phyloP scores from a whole-genome alignment of 371 early-diverging fungal species.

The Mucor sp. region DNA sequence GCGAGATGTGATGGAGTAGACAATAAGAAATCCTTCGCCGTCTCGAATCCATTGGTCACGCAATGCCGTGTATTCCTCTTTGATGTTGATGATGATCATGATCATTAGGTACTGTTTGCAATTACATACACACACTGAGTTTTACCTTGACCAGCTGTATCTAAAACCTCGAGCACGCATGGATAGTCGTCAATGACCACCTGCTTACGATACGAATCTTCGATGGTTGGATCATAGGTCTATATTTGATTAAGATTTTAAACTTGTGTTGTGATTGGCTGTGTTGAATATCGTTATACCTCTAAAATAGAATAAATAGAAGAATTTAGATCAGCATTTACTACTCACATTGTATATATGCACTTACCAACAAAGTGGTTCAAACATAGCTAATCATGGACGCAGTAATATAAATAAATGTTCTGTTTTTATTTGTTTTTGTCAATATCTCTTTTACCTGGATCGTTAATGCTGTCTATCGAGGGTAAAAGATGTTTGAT shows the following conservation, averaged over 20 bases:
- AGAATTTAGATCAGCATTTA: background rate
- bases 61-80: constrained; percentile 35
- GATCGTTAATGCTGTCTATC: constrained; percentile 64
- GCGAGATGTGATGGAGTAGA: constrained; percentile 87
- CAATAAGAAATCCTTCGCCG: constrained; percentile 90
- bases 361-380: constrained; percentile 73
- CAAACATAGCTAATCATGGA: constrained; percentile 66
- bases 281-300: constrained; percentile 2
- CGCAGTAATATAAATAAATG: background rate
- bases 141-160: constrained; percentile 88
- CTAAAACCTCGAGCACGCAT: constrained; percentile 89
- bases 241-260: constrained; percentile 2
- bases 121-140: background rate
- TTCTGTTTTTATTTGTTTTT: constrained; percentile 23
- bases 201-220: constrained; percentile 91
- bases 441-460: constrained; percentile 35
- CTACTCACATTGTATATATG: background rate
- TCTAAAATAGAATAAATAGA: constrained; percentile 22
- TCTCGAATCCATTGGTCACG: constrained; percentile 72
- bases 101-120: constrained; percentile 33
- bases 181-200: constrained; percentile 89
- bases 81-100: constrained; percentile 39
- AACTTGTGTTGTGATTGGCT: background rate
- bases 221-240: constrained; percentile 94
- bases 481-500: background rate